A percentile compares a stretch with the other conserved stretches of the same genome.
These are phyloP conservation scores for Coccomyxa sp. DNA, from an alignment of 139 green algal species.

Conservation along the genomic window DNA sequence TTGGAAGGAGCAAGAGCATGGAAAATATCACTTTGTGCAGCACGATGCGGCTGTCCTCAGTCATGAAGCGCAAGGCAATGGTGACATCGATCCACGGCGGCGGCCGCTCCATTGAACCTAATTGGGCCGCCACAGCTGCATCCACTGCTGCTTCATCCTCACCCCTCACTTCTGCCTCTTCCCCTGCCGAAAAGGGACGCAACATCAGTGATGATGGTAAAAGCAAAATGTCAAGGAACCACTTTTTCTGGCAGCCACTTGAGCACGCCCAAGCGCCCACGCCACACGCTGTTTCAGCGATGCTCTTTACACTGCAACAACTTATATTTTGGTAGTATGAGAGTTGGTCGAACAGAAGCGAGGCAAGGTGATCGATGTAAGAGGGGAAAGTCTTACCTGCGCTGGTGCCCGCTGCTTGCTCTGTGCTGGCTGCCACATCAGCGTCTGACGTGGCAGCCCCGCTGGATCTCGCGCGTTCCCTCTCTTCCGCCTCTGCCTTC, in stretches of 20 bases:
- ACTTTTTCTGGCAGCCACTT: neutral
- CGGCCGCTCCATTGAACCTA: neutral
- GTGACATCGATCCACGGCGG: conserved; percentile 43
- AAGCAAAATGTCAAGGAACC: neutral
- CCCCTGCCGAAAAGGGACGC: neutral
- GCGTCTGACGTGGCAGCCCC: neutral
- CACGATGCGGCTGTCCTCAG: conserved; percentile 14
- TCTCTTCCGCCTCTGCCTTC: neutral
- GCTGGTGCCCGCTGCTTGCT: neutral
- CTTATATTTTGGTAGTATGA: neutral
- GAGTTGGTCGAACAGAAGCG: too few relatives aligned
- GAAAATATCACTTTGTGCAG: conserved; percentile 14
- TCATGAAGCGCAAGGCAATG: conserved; percentile 40
- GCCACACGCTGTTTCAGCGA: neutral
- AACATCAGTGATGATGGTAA: neutral
- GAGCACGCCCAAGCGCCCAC: neutral
- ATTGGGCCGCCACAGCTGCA: conserved; percentile 4
- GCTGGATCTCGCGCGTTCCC: neutral
- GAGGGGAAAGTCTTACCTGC: neutral
- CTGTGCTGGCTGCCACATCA: neutral
- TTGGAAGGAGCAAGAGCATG: neutral
- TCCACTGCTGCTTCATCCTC: conserved; percentile 1
- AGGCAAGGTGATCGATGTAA: neutral
- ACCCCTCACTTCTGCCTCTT: neutral
- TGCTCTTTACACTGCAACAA: neutral